These are phyloP conservation scores for Oropetium thomaeum DNA, from an alignment of 176 grass and related monocot genomes.

Conservation along the genomic window DNA sequence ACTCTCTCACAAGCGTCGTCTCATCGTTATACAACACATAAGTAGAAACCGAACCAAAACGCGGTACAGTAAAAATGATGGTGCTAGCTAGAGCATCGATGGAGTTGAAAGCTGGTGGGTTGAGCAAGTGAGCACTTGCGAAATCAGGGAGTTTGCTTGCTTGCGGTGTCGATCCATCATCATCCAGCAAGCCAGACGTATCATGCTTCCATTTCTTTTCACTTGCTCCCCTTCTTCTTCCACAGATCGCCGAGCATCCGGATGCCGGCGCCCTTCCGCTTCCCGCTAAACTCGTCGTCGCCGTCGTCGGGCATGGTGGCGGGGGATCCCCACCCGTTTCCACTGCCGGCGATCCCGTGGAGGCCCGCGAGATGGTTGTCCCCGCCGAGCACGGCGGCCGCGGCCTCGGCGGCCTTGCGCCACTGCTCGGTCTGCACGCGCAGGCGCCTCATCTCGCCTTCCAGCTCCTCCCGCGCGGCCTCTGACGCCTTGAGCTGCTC, in stretches of 20 bases:
- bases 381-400: slow-evolving; percentile 65
- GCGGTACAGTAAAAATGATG: slow-evolving; percentile 32
- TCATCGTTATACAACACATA: slow-evolving; percentile 44
- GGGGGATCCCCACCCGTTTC: slow-evolving; percentile 53
- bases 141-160: not conserved
- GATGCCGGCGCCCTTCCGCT: slow-evolving; percentile 71
- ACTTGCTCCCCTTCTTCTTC: slow-evolving; percentile 82
- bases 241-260: slow-evolving; percentile 91
- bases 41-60: slow-evolving; percentile 42
- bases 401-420: slow-evolving; percentile 87
- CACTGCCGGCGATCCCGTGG: slow-evolving; percentile 29
- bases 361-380: slow-evolving; percentile 43
- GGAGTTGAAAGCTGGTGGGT: not conserved
- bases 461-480: slow-evolving; percentile 54
- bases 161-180: not conserved
- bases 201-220: not conserved
- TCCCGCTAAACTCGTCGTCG: slow-evolving; percentile 58
- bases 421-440: slow-evolving; percentile 89
- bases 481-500: slow-evolving; percentile 55
- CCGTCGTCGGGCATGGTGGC: slow-evolving; percentile 45
- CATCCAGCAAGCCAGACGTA: not conserved
- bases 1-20: slow-evolving; percentile 6
- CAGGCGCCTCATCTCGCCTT: slow-evolving; percentile 73
- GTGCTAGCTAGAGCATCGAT: slow-evolving; percentile 15
- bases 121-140: slow-evolving; percentile 29